These are phyloP conservation scores for Pseudogymnoascus pannorum DNA, from an alignment of 2,329 filamentous ascomycete species.

Conservation along the genomic window DNA sequence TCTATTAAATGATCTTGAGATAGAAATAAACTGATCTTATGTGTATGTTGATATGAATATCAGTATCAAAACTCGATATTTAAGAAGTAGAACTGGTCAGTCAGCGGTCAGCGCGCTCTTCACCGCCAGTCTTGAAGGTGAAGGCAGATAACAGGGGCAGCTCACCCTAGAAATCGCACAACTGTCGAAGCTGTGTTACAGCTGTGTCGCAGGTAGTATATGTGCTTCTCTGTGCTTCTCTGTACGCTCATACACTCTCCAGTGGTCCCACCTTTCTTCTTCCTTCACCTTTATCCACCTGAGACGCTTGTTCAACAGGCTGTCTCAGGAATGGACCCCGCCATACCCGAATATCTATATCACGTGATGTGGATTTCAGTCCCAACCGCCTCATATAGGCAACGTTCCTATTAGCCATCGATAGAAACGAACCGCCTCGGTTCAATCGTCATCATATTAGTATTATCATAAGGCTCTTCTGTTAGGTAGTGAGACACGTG, in stretches of 20 bases:
- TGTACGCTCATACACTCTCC: background rate
- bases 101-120: background rate
- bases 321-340: conserved; percentile 7
- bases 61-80: background rate
- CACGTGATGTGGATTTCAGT: background rate
- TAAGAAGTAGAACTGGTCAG: background rate
- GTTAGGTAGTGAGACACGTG: background rate
- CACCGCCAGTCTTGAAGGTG: background rate
- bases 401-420: background rate
- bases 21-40: background rate
- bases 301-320: background rate
- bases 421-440: background rate
- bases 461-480: background rate
- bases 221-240: background rate
- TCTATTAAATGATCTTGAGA: background rate
- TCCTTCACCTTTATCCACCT: background rate
- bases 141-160: background rate
- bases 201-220: background rate
- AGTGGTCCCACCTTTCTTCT: background rate
- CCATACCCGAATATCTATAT: background rate
- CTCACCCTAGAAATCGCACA: background rate
- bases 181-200: background rate
- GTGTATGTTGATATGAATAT: background rate
- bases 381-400: background rate
- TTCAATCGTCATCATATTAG: background rate